Base-by-base conservation (phyloP, 768 basidiomycete species). In the Chalciporus chontae region DNA sequence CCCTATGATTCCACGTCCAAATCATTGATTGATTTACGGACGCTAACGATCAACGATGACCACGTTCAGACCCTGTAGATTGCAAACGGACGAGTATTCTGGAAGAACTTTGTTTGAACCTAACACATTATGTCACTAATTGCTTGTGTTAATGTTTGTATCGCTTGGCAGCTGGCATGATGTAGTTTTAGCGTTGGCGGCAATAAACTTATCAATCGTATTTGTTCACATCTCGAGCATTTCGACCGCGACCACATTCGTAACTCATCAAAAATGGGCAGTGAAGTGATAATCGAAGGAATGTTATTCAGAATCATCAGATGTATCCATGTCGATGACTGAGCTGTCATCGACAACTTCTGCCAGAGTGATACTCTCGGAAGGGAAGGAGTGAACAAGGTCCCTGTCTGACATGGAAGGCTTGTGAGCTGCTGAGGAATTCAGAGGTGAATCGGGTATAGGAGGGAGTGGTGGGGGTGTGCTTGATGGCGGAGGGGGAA, bases 401-500 rank as follows among this genome's bases (percentile, higher is more conserved):
- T 40, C 38, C 26, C n/a, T 27, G 23, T 42, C 24, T 4, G 14
- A n/a, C 14, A 31, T n/a, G 4, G 18, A 9, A 14, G 4, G 36
- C 29, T 24, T 47, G 8, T 50, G 54, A 1, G 60, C 13, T 21
- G 21, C 15, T 19, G 14, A 39, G 18, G 24, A n/a, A 26, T 32
- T 8, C 5, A 27, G 26, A 19, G 32, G 40, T 10, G 37, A 38
- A 15, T 29, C 65, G n/a, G 62, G 59, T 14, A 57, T 42, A 32
- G 50, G 57, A 7, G 67, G 65, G 19, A 69, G 68, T 24, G 72
- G 68, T 4, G 70, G 64, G 10, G 73, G 71, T 0, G 59, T 48
- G 9, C 45, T 51, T 7, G 69, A 31, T 17, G 62, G 70, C 44
- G 75, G 71, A 42, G 68, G 68, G 36, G 69, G 63, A 39, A 69